A percentile compares a stretch with the other conserved stretches of the same genome.
phyloP scores from a whole-genome alignment of 148 eudicot genomes.

The Salicornia ramosissima region DNA sequence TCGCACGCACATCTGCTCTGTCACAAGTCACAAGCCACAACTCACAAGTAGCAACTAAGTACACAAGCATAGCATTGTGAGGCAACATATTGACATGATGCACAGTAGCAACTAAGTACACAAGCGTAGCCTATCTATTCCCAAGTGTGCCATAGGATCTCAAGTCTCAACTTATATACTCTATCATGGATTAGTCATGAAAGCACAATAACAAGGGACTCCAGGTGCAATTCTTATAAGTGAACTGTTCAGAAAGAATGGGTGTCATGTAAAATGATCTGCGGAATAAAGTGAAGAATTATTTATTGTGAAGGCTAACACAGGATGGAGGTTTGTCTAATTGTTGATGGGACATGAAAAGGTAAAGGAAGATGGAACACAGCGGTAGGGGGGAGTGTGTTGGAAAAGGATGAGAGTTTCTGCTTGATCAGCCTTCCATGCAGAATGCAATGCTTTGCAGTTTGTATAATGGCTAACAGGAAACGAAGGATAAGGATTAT shows the following conservation, averaged over 20 bases:
- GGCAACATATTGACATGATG: background rate
- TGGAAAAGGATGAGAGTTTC: background rate
- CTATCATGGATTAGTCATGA: background rate
- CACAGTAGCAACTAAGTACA: background rate
- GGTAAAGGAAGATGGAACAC: background rate
- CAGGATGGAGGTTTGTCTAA: background rate
- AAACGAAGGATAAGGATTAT: too few species aligned
- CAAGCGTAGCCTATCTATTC: background rate
- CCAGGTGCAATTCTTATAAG: background rate
- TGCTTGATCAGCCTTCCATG: background rate
- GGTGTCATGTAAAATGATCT: background rate
- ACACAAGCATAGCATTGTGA: background rate
- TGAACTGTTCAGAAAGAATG: background rate
- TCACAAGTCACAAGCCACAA: too few species aligned
- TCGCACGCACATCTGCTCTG: too few species aligned
- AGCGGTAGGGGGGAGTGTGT: background rate
- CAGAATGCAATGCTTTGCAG: background rate
- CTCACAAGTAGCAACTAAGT: too few species aligned
- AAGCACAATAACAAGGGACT: background rate
- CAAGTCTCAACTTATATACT: background rate
- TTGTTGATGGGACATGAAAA: background rate
- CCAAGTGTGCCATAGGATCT: background rate
- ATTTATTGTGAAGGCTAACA: background rate
- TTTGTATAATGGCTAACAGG: background rate
- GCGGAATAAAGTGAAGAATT: background rate